Evolutionary conservation across 495 filamentous ascomycete genomes (phyloP).

Genomic region (Aspergillus heteromorphus): DNA sequence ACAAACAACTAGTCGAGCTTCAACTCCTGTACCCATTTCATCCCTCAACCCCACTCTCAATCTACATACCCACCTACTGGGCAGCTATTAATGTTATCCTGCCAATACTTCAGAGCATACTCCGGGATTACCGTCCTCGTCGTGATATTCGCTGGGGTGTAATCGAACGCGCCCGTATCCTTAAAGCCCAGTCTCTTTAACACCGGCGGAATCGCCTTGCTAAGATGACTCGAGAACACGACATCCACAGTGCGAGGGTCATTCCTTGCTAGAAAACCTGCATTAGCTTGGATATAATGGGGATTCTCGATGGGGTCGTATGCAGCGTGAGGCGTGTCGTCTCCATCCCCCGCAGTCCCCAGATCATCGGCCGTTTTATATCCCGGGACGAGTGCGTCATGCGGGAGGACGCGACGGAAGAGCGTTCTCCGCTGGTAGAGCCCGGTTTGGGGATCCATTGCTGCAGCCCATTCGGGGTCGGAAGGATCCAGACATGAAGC

Average conservation of each 20-base stretch:
- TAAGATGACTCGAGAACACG: not conserved
- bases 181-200: too few relatives aligned
- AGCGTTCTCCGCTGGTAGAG: not conserved
- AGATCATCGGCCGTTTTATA: not conserved
- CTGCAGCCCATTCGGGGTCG: not conserved
- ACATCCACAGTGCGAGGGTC: not conserved
- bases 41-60: too few relatives aligned
- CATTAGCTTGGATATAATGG: not conserved
- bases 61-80: too few relatives aligned
- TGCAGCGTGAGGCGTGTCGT: slow-evolving; percentile 7
- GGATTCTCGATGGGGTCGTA: not conserved
- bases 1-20: too few relatives aligned
- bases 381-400: not conserved
- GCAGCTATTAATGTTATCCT: too few relatives aligned
- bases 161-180: too few relatives aligned
- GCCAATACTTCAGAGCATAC: too few relatives aligned
- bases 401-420: not conserved
- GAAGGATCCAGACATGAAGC: not conserved
- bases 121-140: too few relatives aligned
- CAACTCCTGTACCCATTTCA: too few relatives aligned
- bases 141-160: too few relatives aligned
- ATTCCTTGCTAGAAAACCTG: not conserved
- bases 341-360: slow-evolving; percentile 3
- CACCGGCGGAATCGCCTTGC: not conserved
- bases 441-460: not conserved